phyloP scores from a whole-genome alignment of 345 rosid species.

The Eucalyptus pauciflora region DNA sequence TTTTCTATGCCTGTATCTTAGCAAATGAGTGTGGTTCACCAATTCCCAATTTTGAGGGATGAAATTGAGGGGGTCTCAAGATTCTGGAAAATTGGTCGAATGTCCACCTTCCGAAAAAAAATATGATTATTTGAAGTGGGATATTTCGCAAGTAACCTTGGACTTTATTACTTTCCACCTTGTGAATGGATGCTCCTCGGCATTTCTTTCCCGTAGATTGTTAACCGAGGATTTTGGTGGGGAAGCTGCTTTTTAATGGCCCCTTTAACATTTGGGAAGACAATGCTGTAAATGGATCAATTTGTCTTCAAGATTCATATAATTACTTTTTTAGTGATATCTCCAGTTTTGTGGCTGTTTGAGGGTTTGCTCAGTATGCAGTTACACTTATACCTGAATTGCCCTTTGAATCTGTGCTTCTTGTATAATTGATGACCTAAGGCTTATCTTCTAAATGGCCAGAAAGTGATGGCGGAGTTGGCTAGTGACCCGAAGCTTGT shows the following conservation, averaged over 20 bases:
- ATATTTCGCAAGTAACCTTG: background rate
- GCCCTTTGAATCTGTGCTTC: background rate
- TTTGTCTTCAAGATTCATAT: background rate
- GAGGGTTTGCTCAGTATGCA: background rate
- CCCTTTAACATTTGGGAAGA: background rate
- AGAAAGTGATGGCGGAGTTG: conserved; percentile 73
- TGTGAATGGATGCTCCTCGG: background rate
- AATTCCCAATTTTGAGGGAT: background rate
- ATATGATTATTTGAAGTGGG: background rate
- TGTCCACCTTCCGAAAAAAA: background rate
- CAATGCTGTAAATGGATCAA: background rate
- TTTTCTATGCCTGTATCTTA: background rate
- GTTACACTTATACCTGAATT: background rate
- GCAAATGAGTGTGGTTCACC: background rate
- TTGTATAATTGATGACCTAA: background rate
- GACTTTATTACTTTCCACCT: background rate
- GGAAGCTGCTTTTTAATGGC: background rate
- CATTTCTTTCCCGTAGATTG: background rate
- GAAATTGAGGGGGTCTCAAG: background rate
- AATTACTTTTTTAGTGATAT: background rate
- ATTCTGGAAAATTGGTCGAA: background rate
- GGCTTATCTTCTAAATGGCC: background rate
- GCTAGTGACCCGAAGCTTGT: conserved; percentile 83
- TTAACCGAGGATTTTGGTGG: background rate
- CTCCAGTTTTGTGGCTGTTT: background rate